Evolutionary conservation across 2,329 filamentous ascomycete species (phyloP), one percentile per base, ranked within the genome.

Genomic region (Westerdykella aurantiaca): DNA sequence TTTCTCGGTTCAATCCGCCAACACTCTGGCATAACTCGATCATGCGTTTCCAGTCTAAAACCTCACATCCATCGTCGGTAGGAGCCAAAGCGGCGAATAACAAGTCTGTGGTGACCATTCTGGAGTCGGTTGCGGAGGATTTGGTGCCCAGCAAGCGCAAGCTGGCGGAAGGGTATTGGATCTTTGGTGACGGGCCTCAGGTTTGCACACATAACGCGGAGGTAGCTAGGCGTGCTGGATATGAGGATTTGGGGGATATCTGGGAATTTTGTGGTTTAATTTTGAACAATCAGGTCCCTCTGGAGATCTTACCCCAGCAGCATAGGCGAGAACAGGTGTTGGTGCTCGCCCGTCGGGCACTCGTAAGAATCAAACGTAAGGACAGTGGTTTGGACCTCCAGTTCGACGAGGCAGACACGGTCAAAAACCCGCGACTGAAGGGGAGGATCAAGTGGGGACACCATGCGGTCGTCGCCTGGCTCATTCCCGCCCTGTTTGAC

Each of bases 251-350:
- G 23, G 83, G 85, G 21, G 81, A 88, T 53, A 79, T 95, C 6
- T 98, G 93, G 93, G 80, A 79, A 39, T 84, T 96, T 51, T 75
- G 88, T 43, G 83, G 81, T 14, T 72, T 96, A 45, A 74, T 97
- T 5, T 71, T 97, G 37, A 81, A 82, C 51, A 85, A 86, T 53
- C 81, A 88, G 37, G 82, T 90, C 22, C 86, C 85, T 1, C 71
- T 91, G 3, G 77, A 85, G 53, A 70, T 87, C 21, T 68, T 85
- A 35, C 72, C 75, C 3, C 74, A 77, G 44, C 69, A 74, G 23
- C 71, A 76, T 48, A 71, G 74, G 34, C 72, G 74, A 7, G 74
- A 83, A 46, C 82, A 80, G 3, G 76, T 86, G 38, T 68, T 88
- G 22, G 77, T 89, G 6, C 79, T 90, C 50, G 86, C 86, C 13